These are phyloP conservation scores for Mycosphaerella arachidis DNA, from an alignment of 2,329 filamentous ascomycete species.

Conservation along the genomic window DNA sequence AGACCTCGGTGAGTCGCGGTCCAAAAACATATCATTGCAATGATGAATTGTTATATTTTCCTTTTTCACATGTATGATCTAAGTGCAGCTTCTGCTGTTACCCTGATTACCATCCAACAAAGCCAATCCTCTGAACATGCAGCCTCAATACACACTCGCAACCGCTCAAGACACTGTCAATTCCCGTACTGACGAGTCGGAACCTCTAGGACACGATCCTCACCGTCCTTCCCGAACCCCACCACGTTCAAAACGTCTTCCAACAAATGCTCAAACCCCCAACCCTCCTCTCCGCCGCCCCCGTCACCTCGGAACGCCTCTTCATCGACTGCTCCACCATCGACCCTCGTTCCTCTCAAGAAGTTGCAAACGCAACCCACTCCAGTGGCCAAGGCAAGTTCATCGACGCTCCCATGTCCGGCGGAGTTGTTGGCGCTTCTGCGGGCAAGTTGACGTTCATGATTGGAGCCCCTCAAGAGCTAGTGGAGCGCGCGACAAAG, in stretches of 20 bases:
- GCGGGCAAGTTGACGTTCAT: slow-evolving; percentile 93
- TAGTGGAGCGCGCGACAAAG: slow-evolving; percentile 62
- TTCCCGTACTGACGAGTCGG: neutral
- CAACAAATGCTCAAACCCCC: slow-evolving; percentile 64
- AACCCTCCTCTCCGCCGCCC: slow-evolving; percentile 46
- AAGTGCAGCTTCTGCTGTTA: slow-evolving; percentile 59
- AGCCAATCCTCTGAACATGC: slow-evolving; percentile 70
- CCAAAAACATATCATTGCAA: slow-evolving; percentile 13
- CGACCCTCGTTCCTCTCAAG: slow-evolving; percentile 77
- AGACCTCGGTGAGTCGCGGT: slow-evolving; percentile 57
- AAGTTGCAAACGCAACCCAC: slow-evolving; percentile 67
- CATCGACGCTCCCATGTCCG: slow-evolving; percentile 94
- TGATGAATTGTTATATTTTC: slow-evolving; percentile 45
- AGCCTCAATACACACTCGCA: neutral
- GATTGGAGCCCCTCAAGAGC: slow-evolving; percentile 65
- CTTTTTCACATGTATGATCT: slow-evolving; percentile 62
- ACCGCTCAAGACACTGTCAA: neutral
- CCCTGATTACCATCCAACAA: slow-evolving; percentile 58
- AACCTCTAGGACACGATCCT: slow-evolving; percentile 69
- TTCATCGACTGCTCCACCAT: slow-evolving; percentile 98
- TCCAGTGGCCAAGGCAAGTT: slow-evolving; percentile 68
- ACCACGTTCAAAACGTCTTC: slow-evolving; percentile 82
- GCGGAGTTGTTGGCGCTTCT: slow-evolving; percentile 84
- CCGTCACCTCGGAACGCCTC: slow-evolving; percentile 56
- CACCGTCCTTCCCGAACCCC: slow-evolving; percentile 82